Evolutionary conservation across 2,329 filamentous ascomycete species (phyloP).

Genomic region (Aspergillus sp.): DNA sequence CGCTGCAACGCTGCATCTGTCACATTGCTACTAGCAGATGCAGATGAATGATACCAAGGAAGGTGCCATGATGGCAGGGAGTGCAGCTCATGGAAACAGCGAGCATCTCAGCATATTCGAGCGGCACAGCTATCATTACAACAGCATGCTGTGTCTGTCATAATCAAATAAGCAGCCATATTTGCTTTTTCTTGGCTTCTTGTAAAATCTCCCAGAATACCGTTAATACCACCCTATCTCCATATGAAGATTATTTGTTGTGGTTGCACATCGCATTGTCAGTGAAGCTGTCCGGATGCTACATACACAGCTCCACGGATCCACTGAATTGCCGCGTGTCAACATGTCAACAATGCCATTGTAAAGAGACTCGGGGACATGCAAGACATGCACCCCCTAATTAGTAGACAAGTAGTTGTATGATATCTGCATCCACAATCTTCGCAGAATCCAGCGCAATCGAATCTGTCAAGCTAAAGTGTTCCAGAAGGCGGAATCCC

Average conservation of each 20-base stretch:
- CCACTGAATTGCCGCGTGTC: neutral
- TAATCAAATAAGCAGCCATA: neutral
- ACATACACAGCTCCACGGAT: neutral
- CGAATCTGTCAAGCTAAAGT: neutral
- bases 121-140: no score
- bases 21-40: neutral
- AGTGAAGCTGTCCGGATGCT: neutral
- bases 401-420: no score
- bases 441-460: neutral
- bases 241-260: neutral
- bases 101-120: neutral
- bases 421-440: neutral
- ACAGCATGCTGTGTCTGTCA: no score
- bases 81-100: neutral
- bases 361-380: neutral
- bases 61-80: neutral
- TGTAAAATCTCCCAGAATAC: neutral
- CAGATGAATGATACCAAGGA: neutral
- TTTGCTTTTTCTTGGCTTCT: neutral
- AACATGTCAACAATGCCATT: neutral
- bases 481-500: conserved; percentile 14
- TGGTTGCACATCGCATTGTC: neutral
- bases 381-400: no score
- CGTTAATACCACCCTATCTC: neutral
- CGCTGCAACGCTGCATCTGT: neutral